These are phyloP conservation scores for Kandelia obovata DNA, from an alignment of 345 rosid species.

Conservation along the genomic window DNA sequence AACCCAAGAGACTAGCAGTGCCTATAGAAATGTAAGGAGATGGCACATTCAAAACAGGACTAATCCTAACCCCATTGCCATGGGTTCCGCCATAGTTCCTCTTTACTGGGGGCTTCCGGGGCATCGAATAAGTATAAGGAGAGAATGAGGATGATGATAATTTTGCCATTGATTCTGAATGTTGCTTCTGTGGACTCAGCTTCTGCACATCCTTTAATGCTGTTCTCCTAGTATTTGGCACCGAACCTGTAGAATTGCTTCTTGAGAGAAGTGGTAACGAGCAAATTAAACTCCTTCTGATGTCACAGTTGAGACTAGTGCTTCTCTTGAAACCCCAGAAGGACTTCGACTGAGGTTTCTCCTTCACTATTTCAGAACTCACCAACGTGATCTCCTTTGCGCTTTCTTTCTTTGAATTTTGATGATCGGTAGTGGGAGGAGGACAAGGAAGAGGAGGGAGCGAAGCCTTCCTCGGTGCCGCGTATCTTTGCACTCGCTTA, in stretches of 20 bases:
- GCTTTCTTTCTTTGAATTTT: constrained; percentile 23
- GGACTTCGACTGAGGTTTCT: constrained; percentile 42
- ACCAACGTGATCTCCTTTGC: constrained; percentile 9
- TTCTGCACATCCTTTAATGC: constrained; percentile 36
- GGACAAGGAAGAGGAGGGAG: constrained; percentile 40
- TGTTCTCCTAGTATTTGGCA: constrained; percentile 27
- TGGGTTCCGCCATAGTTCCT: constrained; percentile 34
- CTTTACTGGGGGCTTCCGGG: constrained; percentile 46
- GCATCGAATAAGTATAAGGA: constrained; percentile 34
- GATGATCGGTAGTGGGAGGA: constrained; percentile 6
- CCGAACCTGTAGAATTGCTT: constrained; percentile 72
- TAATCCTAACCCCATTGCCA: constrained; percentile 42
- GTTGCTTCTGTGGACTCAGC: constrained; percentile 38
- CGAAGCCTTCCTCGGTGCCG: constrained; percentile 29
- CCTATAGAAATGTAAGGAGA: constrained; percentile 51
- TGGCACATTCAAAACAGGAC: constrained; percentile 65
- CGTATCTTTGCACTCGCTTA: constrained; percentile 23
- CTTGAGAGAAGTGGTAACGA: constrained; percentile 59
- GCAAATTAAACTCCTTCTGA: constrained; percentile 48
- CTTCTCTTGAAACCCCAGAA: constrained; percentile 86
- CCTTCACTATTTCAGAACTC: constrained; percentile 24
- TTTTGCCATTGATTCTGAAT: constrained; percentile 15
- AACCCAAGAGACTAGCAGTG: constrained; percentile 46
- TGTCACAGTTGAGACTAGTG: constrained; percentile 55
- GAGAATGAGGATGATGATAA: constrained; percentile 21